Evolutionary conservation across 768 basidiomycete species (phyloP).

Genomic region (Piloderma croceum): DNA sequence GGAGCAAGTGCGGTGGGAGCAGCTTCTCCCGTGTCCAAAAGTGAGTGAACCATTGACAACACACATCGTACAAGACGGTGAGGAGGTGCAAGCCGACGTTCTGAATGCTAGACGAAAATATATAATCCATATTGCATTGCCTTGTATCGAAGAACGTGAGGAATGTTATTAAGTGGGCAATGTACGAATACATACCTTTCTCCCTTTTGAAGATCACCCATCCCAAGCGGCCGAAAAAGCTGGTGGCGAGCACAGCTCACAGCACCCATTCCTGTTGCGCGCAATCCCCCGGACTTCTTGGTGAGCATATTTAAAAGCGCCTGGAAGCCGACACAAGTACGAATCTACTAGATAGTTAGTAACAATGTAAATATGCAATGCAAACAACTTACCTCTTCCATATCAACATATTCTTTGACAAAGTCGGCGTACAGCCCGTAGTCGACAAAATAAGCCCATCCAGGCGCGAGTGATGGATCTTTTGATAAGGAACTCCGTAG

Average conservation of each 20-base stretch:
- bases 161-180: not conserved
- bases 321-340: too few species aligned
- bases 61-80: constrained; percentile 17
- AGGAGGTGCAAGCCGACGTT: constrained; percentile 1
- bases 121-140: constrained; percentile 15
- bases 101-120: constrained; percentile 8
- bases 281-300: too few species aligned
- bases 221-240: constrained; percentile 21
- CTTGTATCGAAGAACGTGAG: constrained; percentile 1
- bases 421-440: too few species aligned
- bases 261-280: constrained; percentile 24
- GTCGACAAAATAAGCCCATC: too few species aligned
- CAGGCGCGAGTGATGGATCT: too few species aligned
- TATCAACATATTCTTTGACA: too few species aligned
- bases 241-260: constrained; percentile 28
- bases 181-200: constrained; percentile 24
- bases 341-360: too few species aligned
- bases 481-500: too few species aligned
- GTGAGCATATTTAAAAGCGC: too few species aligned
- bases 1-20: not conserved
- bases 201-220: constrained; percentile 30
- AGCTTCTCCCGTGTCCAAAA: constrained; percentile 4
- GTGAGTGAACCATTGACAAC: constrained; percentile 16
- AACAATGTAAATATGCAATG: too few species aligned
- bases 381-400: too few species aligned